A percentile compares a stretch with the other conserved stretches of the same genome.
These are phyloP conservation scores for Colletotrichum gloeosporioides DNA, from an alignment of 2,329 filamentous ascomycete species.

Conservation along the genomic window DNA sequence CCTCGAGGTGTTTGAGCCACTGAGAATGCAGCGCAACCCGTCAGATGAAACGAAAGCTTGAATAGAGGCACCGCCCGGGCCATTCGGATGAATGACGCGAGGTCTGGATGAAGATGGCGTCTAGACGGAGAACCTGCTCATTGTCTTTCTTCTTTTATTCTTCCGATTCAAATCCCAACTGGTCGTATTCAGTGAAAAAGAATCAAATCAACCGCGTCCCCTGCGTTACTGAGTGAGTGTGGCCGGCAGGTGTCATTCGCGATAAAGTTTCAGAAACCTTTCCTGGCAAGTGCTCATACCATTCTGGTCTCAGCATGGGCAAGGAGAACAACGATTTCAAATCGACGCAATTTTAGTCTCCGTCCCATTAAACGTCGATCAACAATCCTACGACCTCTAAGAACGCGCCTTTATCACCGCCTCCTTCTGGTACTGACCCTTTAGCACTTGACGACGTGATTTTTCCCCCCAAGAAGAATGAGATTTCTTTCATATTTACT, in stretches of 20 bases:
- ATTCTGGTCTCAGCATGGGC: not conserved
- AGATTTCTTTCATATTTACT: not conserved
- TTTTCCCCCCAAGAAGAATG: not conserved
- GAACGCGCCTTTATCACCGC: not conserved
- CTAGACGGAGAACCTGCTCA: not conserved
- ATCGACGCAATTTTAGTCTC: not conserved
- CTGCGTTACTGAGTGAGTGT: not conserved
- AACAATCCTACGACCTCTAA: not conserved
- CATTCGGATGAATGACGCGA: not conserved
- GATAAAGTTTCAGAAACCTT: not conserved
- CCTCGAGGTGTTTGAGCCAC: not conserved
- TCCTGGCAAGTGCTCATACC: not conserved
- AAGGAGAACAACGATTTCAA: not conserved
- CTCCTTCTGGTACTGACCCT: not conserved
- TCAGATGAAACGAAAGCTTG: not conserved
- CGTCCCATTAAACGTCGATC: not conserved
- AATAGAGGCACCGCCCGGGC: not conserved
- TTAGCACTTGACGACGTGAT: not conserved
- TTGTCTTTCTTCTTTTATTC: not conserved
- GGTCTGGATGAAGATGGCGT: not conserved
- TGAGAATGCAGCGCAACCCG: not conserved
- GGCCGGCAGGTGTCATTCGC: not conserved
- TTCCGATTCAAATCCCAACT: not conserved
- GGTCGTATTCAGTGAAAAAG: not conserved
- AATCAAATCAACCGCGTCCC: not conserved